phyloP scores from a whole-genome alignment of 2,329 filamentous ascomycete genomes.

The Fusarium poae region DNA sequence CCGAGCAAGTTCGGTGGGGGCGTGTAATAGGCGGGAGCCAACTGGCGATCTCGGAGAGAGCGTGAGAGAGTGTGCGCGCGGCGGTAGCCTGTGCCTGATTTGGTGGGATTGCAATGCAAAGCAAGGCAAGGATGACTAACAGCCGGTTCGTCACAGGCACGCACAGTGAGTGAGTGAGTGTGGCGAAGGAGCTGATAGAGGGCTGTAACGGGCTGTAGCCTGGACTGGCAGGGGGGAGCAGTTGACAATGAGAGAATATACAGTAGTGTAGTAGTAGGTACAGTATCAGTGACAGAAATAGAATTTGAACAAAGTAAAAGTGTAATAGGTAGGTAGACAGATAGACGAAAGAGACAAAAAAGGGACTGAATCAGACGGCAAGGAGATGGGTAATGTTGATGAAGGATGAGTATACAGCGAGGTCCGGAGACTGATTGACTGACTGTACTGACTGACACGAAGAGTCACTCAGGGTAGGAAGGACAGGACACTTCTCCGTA shows the following conservation, averaged over 20 bases:
- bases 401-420: constrained; percentile 46
- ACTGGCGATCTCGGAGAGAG: constrained; percentile 57
- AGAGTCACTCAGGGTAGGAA: constrained; percentile 41
- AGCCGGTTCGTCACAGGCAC: constrained; percentile 38
- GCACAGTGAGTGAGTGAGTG: constrained; percentile 30
- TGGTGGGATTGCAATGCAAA: constrained; percentile 16
- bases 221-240: constrained; percentile 39
- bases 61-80: constrained; percentile 52
- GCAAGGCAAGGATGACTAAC: constrained; percentile 45
- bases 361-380: constrained; percentile 32
- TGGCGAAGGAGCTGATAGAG: constrained; percentile 46
- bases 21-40: constrained; percentile 50
- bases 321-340: constrained; percentile 17
- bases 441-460: constrained; percentile 19
- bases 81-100: constrained; percentile 46
- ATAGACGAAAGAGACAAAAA: constrained; percentile 4
- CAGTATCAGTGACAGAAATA: constrained; percentile 19
- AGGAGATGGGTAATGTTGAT: constrained; percentile 25
- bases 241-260: constrained; percentile 20
- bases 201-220: constrained; percentile 46
- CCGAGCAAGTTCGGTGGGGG: constrained; percentile 51
- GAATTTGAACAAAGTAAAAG: constrained; percentile 25
- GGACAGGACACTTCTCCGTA: constrained; percentile 41
- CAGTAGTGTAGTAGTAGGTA: constrained; percentile 7
- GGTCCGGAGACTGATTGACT: constrained; percentile 45